Evolutionary conservation across 1,139 yeast genomes (phyloP), one percentile per base, ranked within the genome.

Genomic region (Komagataea norvegica): DNA sequence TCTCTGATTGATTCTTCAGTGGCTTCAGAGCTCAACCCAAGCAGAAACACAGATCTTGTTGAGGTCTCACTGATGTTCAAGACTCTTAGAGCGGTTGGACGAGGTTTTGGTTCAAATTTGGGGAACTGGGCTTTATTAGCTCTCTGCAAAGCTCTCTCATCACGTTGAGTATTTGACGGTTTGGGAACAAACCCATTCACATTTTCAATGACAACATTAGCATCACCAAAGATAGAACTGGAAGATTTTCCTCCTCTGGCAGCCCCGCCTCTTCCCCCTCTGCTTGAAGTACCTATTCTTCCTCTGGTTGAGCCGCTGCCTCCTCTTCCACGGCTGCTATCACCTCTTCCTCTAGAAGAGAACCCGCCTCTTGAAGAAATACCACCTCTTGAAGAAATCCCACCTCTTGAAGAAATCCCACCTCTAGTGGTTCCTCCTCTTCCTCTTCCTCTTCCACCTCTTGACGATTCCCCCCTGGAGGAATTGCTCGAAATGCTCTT

Each of bases 1-100:
- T 28, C 28, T 20, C 31, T 38, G 16, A 47, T 43, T 8, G 39
- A 34, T 5, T 42, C 44, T 15, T 43, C 45, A 9, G 47, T 42
- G 14, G 29, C 42, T 16, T 29, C 34, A 6, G 39, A 33, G 5
- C 45, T 37, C 30, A 45, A 23, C 29, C 39, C 37, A 16, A 47
- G 27, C 7, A 47, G 22, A 17, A 42, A 47, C 10, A 47, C 44
- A 11, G 50, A 44, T 18, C 40, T 31, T 3, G 47, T 43, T 3
- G 40, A 29, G n/a, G 24, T 31, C 3, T 43, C 46, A 15, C 43
- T 39, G n/a, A 43, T 31, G 23, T 43, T 45, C 25, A 46, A 34
- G 2, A 45, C 30, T 26, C 36, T 40, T 11, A 38, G 24, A 4
- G 29, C 9, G 1, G 29, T 31, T 6, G 32, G 22, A 3, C 9